phyloP scores from a whole-genome alignment of 106 monocot genomes.

The Alisma plantagoaquatica region DNA sequence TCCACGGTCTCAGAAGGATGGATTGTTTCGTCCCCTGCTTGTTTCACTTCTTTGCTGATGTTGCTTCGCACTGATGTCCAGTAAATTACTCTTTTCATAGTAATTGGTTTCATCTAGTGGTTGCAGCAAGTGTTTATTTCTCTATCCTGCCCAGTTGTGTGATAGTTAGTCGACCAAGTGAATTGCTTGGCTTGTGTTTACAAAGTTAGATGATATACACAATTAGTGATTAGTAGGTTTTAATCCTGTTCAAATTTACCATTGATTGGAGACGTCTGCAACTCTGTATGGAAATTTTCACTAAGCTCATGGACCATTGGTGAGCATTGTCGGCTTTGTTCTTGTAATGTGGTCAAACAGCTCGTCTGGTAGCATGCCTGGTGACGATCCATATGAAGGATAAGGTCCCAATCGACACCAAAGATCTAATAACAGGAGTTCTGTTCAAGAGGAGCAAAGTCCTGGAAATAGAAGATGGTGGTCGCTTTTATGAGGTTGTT shows the following conservation, averaged over 20 bases:
- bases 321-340: conserved; percentile 59
- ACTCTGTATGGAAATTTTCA: too few relatives aligned
- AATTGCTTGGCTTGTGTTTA: too few relatives aligned
- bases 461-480: conserved; percentile 64
- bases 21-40: too few relatives aligned
- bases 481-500: conserved; percentile 35
- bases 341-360: conserved; percentile 55
- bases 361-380: conserved; percentile 12
- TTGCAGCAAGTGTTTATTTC: too few relatives aligned
- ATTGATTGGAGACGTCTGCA: too few relatives aligned
- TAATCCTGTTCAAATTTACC: too few relatives aligned
- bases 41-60: too few relatives aligned
- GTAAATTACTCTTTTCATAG: not conserved
- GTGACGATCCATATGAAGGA: not conserved
- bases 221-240: too few relatives aligned
- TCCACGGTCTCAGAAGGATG: too few relatives aligned
- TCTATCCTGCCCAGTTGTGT: too few relatives aligned
- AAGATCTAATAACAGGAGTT: conserved; percentile 7
- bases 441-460: not conserved
- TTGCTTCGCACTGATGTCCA: not conserved
- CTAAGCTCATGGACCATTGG: conserved; percentile 75
- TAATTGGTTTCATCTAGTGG: not conserved
- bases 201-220: too few relatives aligned
- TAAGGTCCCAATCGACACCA: conserved; percentile 4
- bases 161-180: too few relatives aligned